A percentile compares a stretch with the other conserved stretches of the same genome.
Evolutionary conservation across 257 asterid species (phyloP).

Genomic region (Coffea eugenioides): DNA sequence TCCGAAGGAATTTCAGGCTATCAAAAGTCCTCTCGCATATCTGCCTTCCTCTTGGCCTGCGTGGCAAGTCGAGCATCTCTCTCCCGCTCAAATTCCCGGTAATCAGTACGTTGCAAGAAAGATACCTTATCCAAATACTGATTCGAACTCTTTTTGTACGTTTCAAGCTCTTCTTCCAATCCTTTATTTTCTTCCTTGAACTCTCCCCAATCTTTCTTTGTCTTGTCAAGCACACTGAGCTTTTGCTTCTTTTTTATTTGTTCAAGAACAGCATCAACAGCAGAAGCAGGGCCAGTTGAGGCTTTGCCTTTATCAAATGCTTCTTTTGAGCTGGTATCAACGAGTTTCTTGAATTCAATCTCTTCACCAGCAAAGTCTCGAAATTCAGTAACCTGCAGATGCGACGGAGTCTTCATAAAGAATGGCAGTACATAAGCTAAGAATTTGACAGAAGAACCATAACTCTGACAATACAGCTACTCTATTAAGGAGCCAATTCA

Average conservation of each 20-base stretch:
- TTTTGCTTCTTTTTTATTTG: conserved; percentile 90
- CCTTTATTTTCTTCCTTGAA: conserved; percentile 86
- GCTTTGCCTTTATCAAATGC: conserved; percentile 64
- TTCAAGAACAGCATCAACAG: conserved; percentile 85
- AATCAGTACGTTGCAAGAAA: conserved; percentile 86
- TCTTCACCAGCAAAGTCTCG: conserved; percentile 94
- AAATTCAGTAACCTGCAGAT: conserved; percentile 66
- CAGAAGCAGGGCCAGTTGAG: conserved; percentile 58
- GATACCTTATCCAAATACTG: conserved; percentile 84
- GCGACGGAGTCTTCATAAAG: conserved; percentile 1
- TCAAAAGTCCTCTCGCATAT: conserved; percentile 73
- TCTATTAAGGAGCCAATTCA: not conserved
- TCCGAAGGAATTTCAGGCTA: not conserved
- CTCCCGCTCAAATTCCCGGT: conserved; percentile 86
- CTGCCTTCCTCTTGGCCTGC: conserved; percentile 78
- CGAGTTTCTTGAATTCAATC: conserved; percentile 73
- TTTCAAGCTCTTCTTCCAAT: conserved; percentile 85
- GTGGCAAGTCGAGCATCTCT: conserved; percentile 84
- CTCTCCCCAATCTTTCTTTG: conserved; percentile 97
- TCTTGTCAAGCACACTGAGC: conserved; percentile 91
- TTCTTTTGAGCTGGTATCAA: conserved; percentile 62
- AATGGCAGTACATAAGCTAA: not conserved
- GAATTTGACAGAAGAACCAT: not conserved
- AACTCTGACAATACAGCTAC: not conserved
- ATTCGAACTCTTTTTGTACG: conserved; percentile 90